Percentiles rank a stretch among this genome's conserved stretches.
phyloP scores from a whole-genome alignment of 441 rosid species.

The Dalechampia spathulata region DNA sequence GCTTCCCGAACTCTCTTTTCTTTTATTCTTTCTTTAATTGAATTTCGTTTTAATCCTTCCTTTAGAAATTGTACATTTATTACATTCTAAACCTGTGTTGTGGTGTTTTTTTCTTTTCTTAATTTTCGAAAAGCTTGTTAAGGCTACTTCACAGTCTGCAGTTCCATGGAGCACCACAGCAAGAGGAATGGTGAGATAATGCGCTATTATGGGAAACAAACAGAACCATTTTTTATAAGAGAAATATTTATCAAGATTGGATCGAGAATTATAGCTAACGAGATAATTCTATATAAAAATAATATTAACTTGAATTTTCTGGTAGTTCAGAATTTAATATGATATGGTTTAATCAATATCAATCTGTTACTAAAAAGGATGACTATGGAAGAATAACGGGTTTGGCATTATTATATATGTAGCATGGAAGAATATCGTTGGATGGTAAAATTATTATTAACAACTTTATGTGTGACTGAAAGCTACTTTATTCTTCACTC shows the following conservation, averaged over 20 bases:
- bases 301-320: no score
- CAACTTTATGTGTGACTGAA: not conserved
- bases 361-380: no score
- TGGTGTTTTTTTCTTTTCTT: not conserved
- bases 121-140: conserved; percentile 43
- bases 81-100: not conserved
- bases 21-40: not conserved
- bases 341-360: no score
- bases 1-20: not conserved
- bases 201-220: no score
- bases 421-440: not conserved
- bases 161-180: conserved; percentile 36
- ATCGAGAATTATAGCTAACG: no score
- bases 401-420: no score
- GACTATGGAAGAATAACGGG: no score
- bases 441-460: not conserved
- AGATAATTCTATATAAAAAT: no score
- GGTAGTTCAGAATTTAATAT: no score
- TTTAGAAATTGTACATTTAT: not conserved
- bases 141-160: conserved; percentile 37
- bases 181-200: conserved; percentile 46
- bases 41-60: no score
- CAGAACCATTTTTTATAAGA: no score
- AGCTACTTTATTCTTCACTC: not conserved
- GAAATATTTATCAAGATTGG: no score